A percentile compares a stretch with the other conserved stretches of the same genome.
Conservation (phyloP, 192 early-diverging fungal species). For the Coemansia sp. region DNA sequence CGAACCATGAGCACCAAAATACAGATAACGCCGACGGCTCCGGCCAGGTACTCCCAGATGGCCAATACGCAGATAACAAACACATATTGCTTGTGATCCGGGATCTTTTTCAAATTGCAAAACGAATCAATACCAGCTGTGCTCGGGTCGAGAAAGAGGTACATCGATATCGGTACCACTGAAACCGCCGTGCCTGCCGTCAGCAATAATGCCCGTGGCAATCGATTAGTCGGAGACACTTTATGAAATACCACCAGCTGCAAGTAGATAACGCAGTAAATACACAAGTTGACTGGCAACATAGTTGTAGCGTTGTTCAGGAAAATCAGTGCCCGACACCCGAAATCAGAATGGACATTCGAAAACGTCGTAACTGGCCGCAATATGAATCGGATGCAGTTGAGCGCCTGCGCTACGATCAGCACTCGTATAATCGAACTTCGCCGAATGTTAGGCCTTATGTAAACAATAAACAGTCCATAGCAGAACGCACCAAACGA, state of each 20-base stretch:
- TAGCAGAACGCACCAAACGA: constrained; percentile 24
- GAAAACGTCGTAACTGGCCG: constrained; percentile 14
- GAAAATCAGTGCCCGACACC: constrained; percentile 26
- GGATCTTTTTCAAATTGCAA: constrained; percentile 8
- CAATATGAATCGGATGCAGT: constrained; percentile 28
- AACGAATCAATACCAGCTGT: not conserved
- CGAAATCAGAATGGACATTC: constrained; percentile 8
- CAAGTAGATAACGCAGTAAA: constrained; percentile 40
- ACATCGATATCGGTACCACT: constrained; percentile 16
- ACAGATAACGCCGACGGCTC: constrained; percentile 27
- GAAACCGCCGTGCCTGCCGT: constrained; percentile 6
- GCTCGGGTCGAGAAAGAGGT: constrained; percentile 12
- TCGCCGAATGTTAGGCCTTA: constrained; percentile 10
- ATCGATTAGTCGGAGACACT: constrained; percentile 23
- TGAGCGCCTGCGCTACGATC: constrained; percentile 26
- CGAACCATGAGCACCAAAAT: constrained; percentile 6
- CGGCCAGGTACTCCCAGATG: constrained; percentile 31
- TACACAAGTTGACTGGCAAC: constrained; percentile 20
- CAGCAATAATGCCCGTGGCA: constrained; percentile 23
- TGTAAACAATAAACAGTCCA: constrained; percentile 4
- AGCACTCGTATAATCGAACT: constrained; percentile 32
- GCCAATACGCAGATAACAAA: constrained; percentile 8
- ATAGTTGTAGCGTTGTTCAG: constrained; percentile 14
- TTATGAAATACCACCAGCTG: constrained; percentile 43
- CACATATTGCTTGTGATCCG: constrained; percentile 8